Evolutionary conservation across 352 stramenopile species (phyloP), one percentile per base, ranked within the genome.

Genomic region (Halophytophthora polymorphica): DNA sequence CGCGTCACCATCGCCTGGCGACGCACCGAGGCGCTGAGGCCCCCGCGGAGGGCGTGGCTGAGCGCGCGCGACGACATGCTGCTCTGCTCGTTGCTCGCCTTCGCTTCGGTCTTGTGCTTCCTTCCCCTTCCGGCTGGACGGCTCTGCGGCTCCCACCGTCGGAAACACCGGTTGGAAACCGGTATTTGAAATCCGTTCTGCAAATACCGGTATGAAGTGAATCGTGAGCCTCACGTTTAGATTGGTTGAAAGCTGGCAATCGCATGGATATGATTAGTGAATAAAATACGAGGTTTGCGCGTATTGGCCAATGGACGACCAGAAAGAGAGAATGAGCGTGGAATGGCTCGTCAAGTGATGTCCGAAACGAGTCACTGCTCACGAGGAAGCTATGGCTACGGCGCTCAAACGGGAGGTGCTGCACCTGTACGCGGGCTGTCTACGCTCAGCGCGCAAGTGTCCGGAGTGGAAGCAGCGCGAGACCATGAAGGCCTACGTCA

Each of bases 401-500:
- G 58, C 71, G 33, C 58, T 72, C 28, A 67, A 51, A 46, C 53
- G 62, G 17, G 19, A 71, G 15, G 75, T 88, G 53, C 66, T 90
- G 53, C 43, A 63, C 21, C 51, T 95, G 52, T 95, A 91, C 40
- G 67, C 66, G 19, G 69, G 73, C 42, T 95, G 84, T 59, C 60
- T 95, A 59, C 82, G 73, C 22, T 93, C 84, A 35, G 82, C 84
- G 38, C 67, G 66, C 33, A 69, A 66, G 31, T 95, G 84, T 43
- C 84, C 84, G 17, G 69, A 88, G 45, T 90, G 77, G 69, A 70
- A 88, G 45, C 78, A 95, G 61, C 82, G 84, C 29, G 71, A 91
- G 65, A 92, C 88, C 64, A 90, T 95, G 84, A 86, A 75, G 38
- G 53, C 63, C 17, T 95, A 95, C 48, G 75, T 90, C 14, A 46